Base-by-base conservation (phyloP, 805 yeast genomes). In the Saccharomycopsis malanga region DNA sequence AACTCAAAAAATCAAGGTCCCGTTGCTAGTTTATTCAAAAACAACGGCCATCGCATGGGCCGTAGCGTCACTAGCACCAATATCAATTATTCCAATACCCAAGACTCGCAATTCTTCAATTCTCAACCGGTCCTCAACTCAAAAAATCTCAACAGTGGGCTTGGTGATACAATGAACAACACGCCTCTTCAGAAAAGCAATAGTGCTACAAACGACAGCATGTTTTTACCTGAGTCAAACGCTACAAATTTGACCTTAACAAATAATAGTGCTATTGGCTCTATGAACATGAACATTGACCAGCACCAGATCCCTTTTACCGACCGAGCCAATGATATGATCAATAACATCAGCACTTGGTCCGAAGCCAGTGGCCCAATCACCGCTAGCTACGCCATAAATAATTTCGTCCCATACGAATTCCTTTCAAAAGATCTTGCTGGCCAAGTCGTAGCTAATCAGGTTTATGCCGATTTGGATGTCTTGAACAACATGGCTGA, bases 281-380 rank as follows among this genome's bases (percentile, higher is more conserved):
- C 12, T 23, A 20, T 5, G 15, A 14, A 17, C 20, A 34, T 4
- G 34, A 43, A 37, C 21, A 9, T n/a, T 23, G 20, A 22, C 6
- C 24, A 10, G 5, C 5, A 18, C 4, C 29, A 23, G 15, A 53
- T 58, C 4, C 55, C 61, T 3, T 61, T 59, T 46, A 58, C 58
- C 38, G 74, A 72, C 12, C 69, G 80, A 22, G 73, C 81, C 1
- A 76, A 75, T 35, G 72, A 72, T 27, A 77, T 77, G 83, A 77
- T 77, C 55, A 76, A 68, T 56, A 76, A 77, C 54, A 77, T 77
- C 32, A 74, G 80, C 0, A 73, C 72, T 1, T 77, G 83, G 83
- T 77, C 81, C 0, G 76, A 72, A 17, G 72, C 69, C 49, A 61
- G 67, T 29, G 72, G 71, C 30, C 71, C 55, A 23, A 43, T 45